Evolutionary conservation across 2,329 filamentous ascomycete genomes (phyloP), one percentile per base, ranked within the genome.

Genomic region (Pestalotiopsis sp.): DNA sequence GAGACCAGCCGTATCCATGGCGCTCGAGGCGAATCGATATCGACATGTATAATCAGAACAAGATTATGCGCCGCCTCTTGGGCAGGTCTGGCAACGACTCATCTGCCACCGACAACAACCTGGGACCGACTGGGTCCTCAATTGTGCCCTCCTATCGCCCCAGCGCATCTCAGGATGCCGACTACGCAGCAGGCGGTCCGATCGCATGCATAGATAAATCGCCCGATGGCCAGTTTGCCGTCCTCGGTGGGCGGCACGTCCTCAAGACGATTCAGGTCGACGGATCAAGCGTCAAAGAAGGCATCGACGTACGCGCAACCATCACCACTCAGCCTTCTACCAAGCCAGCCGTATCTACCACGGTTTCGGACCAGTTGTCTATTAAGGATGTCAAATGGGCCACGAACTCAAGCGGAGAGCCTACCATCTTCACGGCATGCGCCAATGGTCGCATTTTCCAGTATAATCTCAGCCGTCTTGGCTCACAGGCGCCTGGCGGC

Each of bases 371-470:
- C 70, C 89, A 91, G 76, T 82, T 91, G 63, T 90, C 89, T 45
- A 90, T 91, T 71, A 86, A 87, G 72, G 87, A 90, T 70, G 88
- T 89, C 64, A 89, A 88, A 75, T 89, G 89, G 84, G 82, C 82
- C 6, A 75, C 78, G 9, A 76, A 76, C 25, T 83, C 86, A 69
- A 74, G 76, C 38, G 82, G 80, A 68, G 83, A 85, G 70, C 83
- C 84, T 14, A 85, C 83, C 49, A 84, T 91, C 66, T 89, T 90
- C 72, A 91, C 89, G 0, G 89, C 89, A 2, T 90, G 88, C 74
- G 86, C 87, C 64, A 89, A 87, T 70, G 89, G 89, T 74, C 88
- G 89, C 77, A 90, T 91, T 72, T 90, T 90, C 70, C 83, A 87
- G 69, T 91, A 91, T 73, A 88, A 91, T 76, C 76, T 91, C 20